Conservation (phyloP, 768 basidiomycete genomes). For the Peribolospora baueri region DNA sequence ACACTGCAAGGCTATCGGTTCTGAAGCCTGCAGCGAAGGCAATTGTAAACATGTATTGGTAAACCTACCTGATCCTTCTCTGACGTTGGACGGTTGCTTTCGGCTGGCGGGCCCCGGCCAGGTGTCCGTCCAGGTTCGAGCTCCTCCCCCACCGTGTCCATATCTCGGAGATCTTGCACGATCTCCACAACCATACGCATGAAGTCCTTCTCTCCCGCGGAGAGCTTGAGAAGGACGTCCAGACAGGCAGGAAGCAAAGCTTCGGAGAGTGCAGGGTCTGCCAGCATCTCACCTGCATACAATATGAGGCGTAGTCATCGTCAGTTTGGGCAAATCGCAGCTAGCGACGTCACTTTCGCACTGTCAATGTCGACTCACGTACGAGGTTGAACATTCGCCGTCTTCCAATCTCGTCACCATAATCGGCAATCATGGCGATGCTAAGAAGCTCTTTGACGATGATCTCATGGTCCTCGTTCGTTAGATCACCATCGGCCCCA, state of each 20-base stretch:
- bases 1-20: neutral
- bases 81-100: slow-evolving; percentile 13
- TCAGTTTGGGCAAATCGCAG: neutral
- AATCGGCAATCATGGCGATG: slow-evolving; percentile 58
- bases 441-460: slow-evolving; percentile 58
- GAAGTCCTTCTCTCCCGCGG: slow-evolving; percentile 52
- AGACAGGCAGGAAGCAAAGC: slow-evolving; percentile 46
- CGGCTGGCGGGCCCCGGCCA: slow-evolving; percentile 18
- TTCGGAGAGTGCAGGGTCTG: slow-evolving; percentile 42
- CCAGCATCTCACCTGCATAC: slow-evolving; percentile 49
- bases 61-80: slow-evolving; percentile 22
- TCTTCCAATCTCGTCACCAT: slow-evolving; percentile 72
- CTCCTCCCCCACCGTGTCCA: neutral
- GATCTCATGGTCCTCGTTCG: slow-evolving; percentile 31
- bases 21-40: neutral
- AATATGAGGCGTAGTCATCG: neutral
- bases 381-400: slow-evolving; percentile 68
- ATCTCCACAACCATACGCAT: slow-evolving; percentile 74
- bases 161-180: slow-evolving; percentile 46
- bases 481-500: slow-evolving; percentile 23
- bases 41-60: slow-evolving; percentile 5
- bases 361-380: slow-evolving; percentile 28
- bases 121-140: neutral
- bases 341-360: no score
- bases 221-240: slow-evolving; percentile 52